Conservation (phyloP, 352 stramenopile genomes). For the Phytophthora cactorum region DNA sequence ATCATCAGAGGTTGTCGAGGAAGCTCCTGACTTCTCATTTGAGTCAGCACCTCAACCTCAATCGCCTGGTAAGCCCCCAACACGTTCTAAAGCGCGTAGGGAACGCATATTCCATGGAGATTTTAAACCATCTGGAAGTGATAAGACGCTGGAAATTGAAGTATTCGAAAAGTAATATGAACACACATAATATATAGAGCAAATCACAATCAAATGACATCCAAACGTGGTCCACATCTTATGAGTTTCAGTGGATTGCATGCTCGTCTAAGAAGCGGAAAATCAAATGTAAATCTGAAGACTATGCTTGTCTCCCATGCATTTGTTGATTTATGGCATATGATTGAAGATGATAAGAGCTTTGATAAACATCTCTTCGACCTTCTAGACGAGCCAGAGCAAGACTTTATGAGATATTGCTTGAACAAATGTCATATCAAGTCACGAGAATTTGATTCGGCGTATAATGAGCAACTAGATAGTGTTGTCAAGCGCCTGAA, state of each 20-base stretch:
- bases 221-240: no score
- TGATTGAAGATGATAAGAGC: conserved; percentile 2
- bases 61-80: no score
- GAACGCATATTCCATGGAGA: neutral
- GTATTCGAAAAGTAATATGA: no score
- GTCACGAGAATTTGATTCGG: conserved; percentile 4
- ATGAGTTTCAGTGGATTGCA: no score
- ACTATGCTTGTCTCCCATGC: neutral
- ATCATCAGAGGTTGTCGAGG: neutral
- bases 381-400: neutral
- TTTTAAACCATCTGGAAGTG: neutral
- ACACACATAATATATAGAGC: no score
- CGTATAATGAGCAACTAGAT: conserved; percentile 7
- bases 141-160: no score
- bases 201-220: no score
- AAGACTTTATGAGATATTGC: conserved; percentile 2
- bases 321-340: neutral
- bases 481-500: conserved; percentile 1
- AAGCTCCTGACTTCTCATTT: conserved; percentile 4
- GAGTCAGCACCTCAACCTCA: no score
- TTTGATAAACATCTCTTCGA: neutral
- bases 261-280: no score
- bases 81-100: no score
- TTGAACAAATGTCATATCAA: conserved; percentile 5
- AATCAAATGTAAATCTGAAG: neutral